Percentiles rank a stretch among this genome's conserved stretches.
phyloP scores from a whole-genome alignment of 108 stramenopile genomes.

The Cyclotella choctawhatcheeana region DNA sequence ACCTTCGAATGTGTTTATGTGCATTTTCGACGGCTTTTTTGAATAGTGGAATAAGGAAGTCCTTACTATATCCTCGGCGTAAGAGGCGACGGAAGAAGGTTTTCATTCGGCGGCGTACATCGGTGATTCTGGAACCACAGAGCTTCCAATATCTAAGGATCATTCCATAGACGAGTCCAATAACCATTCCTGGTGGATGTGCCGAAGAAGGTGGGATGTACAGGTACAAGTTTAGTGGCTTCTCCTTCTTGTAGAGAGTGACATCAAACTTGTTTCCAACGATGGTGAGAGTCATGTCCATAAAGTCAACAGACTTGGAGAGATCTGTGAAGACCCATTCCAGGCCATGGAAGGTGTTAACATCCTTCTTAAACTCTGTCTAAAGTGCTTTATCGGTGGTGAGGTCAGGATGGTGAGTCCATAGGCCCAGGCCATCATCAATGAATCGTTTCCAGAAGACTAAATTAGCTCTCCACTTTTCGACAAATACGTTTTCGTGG shows the following conservation, averaged over 20 bases:
- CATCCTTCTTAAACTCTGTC: not conserved
- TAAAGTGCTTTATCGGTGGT: not conserved
- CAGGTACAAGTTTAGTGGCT: conserved; percentile 24
- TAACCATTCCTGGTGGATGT: conserved; percentile 22
- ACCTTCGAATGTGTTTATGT: not conserved
- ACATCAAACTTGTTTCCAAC: not conserved
- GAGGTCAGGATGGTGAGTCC: not conserved
- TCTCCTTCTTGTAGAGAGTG: conserved; percentile 22
- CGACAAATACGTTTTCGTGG: conserved; percentile 9
- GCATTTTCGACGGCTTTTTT: conserved; percentile 30
- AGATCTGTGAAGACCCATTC: conserved; percentile 15
- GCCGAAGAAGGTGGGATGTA: conserved; percentile 34
- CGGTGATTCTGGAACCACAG: not conserved
- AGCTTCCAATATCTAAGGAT: conserved; percentile 28
- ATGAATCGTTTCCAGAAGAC: conserved; percentile 12
- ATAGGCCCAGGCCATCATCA: conserved; percentile 19
- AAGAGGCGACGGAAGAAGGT: conserved; percentile 32
- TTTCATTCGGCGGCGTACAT: conserved; percentile 10
- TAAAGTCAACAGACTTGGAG: conserved; percentile 5
- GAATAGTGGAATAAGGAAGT: conserved; percentile 23
- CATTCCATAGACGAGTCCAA: conserved; percentile 17
- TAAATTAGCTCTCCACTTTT: not conserved
- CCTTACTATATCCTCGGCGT: conserved; percentile 16
- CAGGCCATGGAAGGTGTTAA: conserved; percentile 6
- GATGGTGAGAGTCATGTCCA: conserved; percentile 28